Percentiles rank a stretch among this genome's conserved stretches.
Evolutionary conservation across 768 basidiomycete species (phyloP).

Genomic region (Xerocomellus amylosporus): DNA sequence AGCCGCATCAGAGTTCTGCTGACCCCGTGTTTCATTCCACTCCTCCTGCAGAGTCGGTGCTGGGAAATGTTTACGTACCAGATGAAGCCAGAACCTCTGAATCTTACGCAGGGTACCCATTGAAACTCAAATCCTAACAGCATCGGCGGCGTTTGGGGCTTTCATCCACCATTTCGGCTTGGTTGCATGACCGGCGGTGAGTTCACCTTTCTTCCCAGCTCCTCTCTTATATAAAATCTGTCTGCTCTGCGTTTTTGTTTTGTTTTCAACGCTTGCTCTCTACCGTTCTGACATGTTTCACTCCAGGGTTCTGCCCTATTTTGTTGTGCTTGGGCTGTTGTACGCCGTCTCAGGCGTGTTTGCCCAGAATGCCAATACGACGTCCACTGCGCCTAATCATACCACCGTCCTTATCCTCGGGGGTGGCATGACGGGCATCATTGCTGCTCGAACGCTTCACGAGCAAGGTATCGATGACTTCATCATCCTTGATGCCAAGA

Average conservation of each 20-base stretch:
- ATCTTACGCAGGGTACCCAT: too few species aligned
- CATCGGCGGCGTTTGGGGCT: too few species aligned
- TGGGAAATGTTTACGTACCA: too few species aligned
- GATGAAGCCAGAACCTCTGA: too few species aligned
- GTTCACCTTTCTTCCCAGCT: background rate
- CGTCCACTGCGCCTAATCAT: constrained; percentile 6
- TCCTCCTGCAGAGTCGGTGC: too few species aligned
- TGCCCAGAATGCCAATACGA: constrained; percentile 4
- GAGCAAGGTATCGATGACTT: constrained; percentile 53
- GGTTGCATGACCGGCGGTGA: background rate
- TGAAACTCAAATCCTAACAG: too few species aligned
- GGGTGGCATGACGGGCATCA: constrained; percentile 63
- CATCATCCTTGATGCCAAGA: constrained; percentile 56
- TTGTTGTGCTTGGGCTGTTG: constrained; percentile 3
- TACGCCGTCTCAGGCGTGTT: background rate
- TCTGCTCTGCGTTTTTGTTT: too few species aligned
- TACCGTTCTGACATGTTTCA: constrained; percentile 11
- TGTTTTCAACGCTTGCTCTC: background rate
- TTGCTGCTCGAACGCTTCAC: constrained; percentile 60
- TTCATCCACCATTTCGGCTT: too few species aligned
- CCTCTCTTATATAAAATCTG: background rate
- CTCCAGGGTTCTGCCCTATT: background rate
- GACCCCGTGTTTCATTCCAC: too few species aligned
- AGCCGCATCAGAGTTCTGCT: too few species aligned
- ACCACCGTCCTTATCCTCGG: constrained; percentile 56